phyloP scores from a whole-genome alignment of 2,329 filamentous ascomycete species.

The Knufia petricola region DNA sequence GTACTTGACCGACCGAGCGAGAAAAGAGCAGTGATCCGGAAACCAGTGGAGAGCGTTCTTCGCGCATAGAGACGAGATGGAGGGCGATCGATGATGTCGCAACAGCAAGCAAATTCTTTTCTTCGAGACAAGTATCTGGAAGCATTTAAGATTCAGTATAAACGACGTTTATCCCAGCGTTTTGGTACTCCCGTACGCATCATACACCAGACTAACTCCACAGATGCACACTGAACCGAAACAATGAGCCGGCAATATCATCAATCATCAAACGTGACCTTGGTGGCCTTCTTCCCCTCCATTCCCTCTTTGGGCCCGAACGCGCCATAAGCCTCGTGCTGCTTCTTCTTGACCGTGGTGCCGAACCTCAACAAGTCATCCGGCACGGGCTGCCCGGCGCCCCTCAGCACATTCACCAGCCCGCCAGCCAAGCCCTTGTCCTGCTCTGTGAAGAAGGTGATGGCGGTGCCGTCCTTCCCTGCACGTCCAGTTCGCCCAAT shows the following conservation, averaged over 20 bases:
- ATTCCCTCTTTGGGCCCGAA: slow-evolving; percentile 82
- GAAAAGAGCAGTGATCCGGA: background rate
- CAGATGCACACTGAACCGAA: no score
- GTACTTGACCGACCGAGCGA: background rate
- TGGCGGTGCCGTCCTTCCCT: slow-evolving; percentile 76
- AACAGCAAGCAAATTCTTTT: no score
- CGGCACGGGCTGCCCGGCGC: slow-evolving; percentile 82
- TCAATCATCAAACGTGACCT: slow-evolving; percentile 74
- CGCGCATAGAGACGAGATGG: no score
- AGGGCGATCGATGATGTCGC: no score
- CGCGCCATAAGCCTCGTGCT: slow-evolving; percentile 85
- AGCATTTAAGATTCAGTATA: no score
- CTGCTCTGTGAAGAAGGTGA: slow-evolving; percentile 89
- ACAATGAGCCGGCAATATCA: background rate
- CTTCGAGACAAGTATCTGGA: no score
- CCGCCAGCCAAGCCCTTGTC: slow-evolving; percentile 87
- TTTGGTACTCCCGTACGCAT: no score
- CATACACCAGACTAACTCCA: no score
- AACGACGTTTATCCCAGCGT: no score
- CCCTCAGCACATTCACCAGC: slow-evolving; percentile 88
- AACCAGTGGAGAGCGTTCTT: no score
- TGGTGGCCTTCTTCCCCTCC: slow-evolving; percentile 72
- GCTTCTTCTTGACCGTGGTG: slow-evolving; percentile 98
- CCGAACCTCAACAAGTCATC: slow-evolving; percentile 90
- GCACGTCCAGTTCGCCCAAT: slow-evolving; percentile 93